These are phyloP conservation scores for Mortierella sp. DNA, from an alignment of 371 early-diverging fungal species.

Conservation along the genomic window DNA sequence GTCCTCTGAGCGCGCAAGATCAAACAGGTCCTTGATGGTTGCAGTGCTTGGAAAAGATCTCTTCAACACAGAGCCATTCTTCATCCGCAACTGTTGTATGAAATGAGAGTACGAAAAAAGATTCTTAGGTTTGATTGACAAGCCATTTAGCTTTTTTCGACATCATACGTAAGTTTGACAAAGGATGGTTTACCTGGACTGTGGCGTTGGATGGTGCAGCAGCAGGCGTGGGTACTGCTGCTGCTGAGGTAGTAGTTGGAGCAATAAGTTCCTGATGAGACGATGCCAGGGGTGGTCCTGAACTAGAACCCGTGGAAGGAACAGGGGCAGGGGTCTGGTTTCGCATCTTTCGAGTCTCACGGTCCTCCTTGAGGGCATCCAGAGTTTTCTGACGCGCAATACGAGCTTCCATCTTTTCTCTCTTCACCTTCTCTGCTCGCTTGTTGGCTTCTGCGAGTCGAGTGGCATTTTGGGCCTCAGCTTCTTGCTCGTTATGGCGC, in stretches of 20 bases:
- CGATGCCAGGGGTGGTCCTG: background rate
- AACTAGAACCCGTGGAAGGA: background rate
- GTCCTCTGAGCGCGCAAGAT: constrained; percentile 41
- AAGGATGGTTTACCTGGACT: constrained; percentile 28
- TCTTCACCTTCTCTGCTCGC: constrained; percentile 36
- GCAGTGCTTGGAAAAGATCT: constrained; percentile 26
- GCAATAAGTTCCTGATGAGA: background rate
- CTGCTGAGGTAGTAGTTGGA: background rate
- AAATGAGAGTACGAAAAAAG: background rate
- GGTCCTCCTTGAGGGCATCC: constrained; percentile 45
- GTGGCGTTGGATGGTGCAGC: constrained; percentile 1
- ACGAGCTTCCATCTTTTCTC: constrained; percentile 31
- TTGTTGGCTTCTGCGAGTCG: constrained; percentile 32
- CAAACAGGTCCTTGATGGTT: constrained; percentile 35
- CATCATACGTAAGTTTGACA: background rate
- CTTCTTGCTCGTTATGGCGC: constrained; percentile 43
- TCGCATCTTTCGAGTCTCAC: constrained; percentile 38
- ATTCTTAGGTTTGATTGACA: background rate
- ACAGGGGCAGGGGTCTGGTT: background rate
- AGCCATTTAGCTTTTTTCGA: background rate
- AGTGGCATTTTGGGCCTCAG: constrained; percentile 30
- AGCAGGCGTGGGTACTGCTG: background rate
- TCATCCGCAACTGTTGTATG: constrained; percentile 38
- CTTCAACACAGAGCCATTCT: constrained; percentile 45
- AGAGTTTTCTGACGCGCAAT: constrained; percentile 43